A percentile compares a stretch with the other conserved stretches of the same genome.
Evolutionary conservation across 164 flowering plant genomes (phyloP).

Genomic region (Hamamelis virginiana): DNA sequence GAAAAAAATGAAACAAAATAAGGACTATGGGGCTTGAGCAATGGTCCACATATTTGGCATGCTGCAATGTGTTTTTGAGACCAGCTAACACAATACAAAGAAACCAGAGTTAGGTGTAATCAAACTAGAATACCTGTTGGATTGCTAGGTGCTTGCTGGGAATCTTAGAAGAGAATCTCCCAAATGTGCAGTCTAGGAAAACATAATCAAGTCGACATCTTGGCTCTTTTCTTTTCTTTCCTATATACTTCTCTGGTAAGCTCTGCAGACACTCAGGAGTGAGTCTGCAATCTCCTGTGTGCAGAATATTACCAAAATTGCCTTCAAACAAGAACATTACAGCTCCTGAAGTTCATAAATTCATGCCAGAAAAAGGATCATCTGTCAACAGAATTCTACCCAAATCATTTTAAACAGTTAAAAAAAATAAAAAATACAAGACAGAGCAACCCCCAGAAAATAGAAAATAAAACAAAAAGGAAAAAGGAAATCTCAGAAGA

Average conservation of each 20-base stretch:
- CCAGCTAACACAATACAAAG: neutral
- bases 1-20: neutral
- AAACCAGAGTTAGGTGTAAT: neutral
- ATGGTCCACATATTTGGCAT: neutral
- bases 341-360: constrained; percentile 59
- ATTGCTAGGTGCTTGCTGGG: constrained; percentile 72
- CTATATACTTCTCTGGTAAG: constrained; percentile 66
- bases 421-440: neutral
- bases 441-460: neutral
- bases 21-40: too few relatives aligned
- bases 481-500: neutral
- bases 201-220: constrained; percentile 57
- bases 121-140: constrained; percentile 51
- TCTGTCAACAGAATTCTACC: constrained; percentile 10
- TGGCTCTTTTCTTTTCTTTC: constrained; percentile 53
- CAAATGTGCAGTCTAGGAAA: constrained; percentile 89
- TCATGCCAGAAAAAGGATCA: constrained; percentile 15
- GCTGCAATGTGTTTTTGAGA: neutral
- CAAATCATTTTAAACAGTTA: neutral
- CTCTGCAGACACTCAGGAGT: constrained; percentile 61
- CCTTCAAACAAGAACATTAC: constrained; percentile 94
- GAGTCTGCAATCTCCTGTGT: constrained; percentile 92
- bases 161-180: constrained; percentile 38
- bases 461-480: neutral
- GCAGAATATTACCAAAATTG: constrained; percentile 72